Percentiles rank a stretch among this genome's conserved stretches.
These are phyloP conservation scores for Lactarius tabidus DNA, from an alignment of 768 basidiomycete species.

Conservation along the genomic window DNA sequence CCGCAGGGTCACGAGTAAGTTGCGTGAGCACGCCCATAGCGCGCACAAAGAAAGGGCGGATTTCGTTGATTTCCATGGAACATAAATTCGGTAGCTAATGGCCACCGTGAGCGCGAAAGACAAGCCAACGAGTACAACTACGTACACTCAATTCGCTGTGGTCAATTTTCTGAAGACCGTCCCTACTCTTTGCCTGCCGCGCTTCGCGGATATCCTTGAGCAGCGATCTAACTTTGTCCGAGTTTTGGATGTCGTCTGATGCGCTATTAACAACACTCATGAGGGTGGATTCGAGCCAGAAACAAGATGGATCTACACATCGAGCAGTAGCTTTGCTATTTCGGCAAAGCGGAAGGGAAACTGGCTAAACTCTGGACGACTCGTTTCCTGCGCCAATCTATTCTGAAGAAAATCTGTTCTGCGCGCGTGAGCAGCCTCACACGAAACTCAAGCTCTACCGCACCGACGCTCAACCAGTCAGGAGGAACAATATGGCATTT, in stretches of 20 bases:
- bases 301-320: constrained; percentile 59
- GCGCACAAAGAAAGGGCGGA: constrained; percentile 82
- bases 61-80: constrained; percentile 92
- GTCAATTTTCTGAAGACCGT: constrained; percentile 77
- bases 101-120: background rate
- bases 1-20: constrained; percentile 36
- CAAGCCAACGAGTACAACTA: constrained; percentile 12
- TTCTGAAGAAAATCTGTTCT: constrained; percentile 74
- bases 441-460: constrained; percentile 30
- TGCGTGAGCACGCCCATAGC: constrained; percentile 73
- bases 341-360: constrained; percentile 89
- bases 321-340: constrained; percentile 87
- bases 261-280: constrained; percentile 50
- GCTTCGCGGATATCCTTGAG: constrained; percentile 96
- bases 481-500: constrained; percentile 93
- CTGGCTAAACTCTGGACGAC: constrained; percentile 65
- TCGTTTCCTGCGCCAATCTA: constrained; percentile 68
- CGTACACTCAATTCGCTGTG: constrained; percentile 76
- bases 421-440: background rate
- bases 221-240: constrained; percentile 78
- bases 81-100: constrained; percentile 76
- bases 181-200: constrained; percentile 88
- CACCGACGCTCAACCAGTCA: constrained; percentile 83
- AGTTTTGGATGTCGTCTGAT: constrained; percentile 80
- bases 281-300: background rate